Evolutionary conservation across 208 protist species (phyloP).

Genomic region (Acanthamoeba pearcei): DNA sequence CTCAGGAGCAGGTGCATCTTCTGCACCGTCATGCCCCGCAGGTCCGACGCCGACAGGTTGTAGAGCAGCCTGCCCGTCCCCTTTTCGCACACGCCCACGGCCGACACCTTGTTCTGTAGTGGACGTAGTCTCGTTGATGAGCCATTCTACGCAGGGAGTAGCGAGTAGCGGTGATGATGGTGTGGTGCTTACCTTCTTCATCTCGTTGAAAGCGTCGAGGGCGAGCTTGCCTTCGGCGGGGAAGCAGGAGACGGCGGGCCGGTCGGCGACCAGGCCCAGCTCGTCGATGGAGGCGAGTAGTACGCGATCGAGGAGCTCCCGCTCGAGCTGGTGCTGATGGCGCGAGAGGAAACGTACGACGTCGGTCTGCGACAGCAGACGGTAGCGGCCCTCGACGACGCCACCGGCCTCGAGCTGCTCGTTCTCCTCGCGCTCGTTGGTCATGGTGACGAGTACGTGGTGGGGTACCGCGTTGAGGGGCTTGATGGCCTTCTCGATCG

Average conservation of each 20-base stretch:
- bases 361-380: constrained; percentile 56
- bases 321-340: neutral
- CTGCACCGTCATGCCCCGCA: constrained; percentile 56
- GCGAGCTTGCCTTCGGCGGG: neutral
- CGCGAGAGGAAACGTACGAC: neutral
- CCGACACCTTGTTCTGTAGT: neutral
- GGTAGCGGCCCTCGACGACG: constrained; percentile 37
- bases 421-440: neutral
- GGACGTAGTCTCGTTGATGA: neutral
- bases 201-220: constrained; percentile 17
- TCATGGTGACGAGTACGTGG: constrained; percentile 7
- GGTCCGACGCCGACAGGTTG: constrained; percentile 45
- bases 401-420: neutral
- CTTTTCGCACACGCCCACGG: constrained; percentile 11
- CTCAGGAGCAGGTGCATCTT: constrained; percentile 39
- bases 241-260: neutral
- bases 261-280: constrained; percentile 3
- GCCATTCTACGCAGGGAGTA: too few relatives aligned
- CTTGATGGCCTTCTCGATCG: constrained; percentile 18
- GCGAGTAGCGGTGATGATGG: too few relatives aligned
- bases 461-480: constrained; percentile 6
- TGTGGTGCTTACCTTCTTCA: neutral
- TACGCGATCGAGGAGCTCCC: neutral
- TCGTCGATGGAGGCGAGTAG: constrained; percentile 7
- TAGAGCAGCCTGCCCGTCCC: constrained; percentile 65